Evolutionary conservation across 225 moss, liverwort and hornwort species (phyloP).

Genomic region (Sphagnum tenellum): DNA sequence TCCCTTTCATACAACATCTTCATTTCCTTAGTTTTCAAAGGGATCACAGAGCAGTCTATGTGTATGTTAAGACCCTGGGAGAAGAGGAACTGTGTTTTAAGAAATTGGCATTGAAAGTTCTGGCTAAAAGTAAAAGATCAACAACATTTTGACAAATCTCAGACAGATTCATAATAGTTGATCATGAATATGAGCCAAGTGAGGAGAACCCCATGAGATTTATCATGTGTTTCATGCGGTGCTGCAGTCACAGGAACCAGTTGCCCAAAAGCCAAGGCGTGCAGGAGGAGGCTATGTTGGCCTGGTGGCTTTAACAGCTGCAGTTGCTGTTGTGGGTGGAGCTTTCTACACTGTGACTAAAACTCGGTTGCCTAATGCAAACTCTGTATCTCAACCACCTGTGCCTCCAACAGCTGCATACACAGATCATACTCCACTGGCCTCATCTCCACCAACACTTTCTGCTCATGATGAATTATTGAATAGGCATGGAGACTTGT

Average conservation of each 20-base stretch:
- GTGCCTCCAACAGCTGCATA: constrained; percentile 8
- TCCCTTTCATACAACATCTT: too few species aligned
- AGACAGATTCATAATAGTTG: not conserved
- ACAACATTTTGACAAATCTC: not conserved
- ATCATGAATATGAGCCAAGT: not conserved
- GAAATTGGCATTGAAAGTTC: not conserved
- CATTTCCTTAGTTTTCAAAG: too few species aligned
- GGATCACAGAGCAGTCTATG: not conserved
- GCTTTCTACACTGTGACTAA: constrained; percentile 43
- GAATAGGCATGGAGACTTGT: constrained; percentile 34
- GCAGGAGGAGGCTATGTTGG: constrained; percentile 20
- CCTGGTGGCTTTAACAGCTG: constrained; percentile 26
- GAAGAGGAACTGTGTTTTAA: not conserved
- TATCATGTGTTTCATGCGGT: not conserved
- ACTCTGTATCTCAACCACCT: constrained; percentile 20
- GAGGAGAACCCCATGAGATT: too few species aligned
- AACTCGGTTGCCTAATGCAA: constrained; percentile 14
- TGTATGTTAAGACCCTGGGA: not conserved
- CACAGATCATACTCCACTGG: constrained; percentile 5
- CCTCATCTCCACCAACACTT: constrained; percentile 19
- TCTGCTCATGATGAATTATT: constrained; percentile 62
- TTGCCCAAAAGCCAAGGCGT: constrained; percentile 15
- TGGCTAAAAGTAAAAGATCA: not conserved
- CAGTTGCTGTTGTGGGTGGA: constrained; percentile 34
- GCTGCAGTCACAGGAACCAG: constrained; percentile 19